Evolutionary conservation across 2,329 filamentous ascomycete species (phyloP).

Genomic region (Sphaerostilbella broomeana): DNA sequence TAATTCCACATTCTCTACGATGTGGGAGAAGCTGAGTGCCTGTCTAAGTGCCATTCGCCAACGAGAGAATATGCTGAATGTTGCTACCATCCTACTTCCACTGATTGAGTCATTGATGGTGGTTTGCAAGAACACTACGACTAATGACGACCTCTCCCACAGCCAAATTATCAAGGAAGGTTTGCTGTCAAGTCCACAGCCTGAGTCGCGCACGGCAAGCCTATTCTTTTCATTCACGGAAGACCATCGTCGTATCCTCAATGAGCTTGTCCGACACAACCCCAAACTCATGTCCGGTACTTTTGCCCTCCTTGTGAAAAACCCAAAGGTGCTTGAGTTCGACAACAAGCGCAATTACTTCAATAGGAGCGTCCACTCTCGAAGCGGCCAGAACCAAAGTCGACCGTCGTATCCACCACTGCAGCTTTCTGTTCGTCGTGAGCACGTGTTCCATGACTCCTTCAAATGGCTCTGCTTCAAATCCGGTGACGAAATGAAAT

Average conservation of each 20-base stretch:
- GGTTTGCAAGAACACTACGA: constrained; percentile 93
- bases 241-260: constrained; percentile 93
- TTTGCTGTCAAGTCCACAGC: constrained; percentile 64
- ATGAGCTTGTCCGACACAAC: constrained; percentile 93
- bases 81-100: constrained; percentile 89
- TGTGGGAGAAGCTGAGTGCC: constrained; percentile 88
- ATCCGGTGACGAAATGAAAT: constrained; percentile 94
- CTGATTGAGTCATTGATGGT: constrained; percentile 98
- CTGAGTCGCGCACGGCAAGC: constrained; percentile 75
- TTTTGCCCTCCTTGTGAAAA: constrained; percentile 92
- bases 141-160: constrained; percentile 58
- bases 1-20: constrained; percentile 77
- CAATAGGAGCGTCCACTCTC: constrained; percentile 77
- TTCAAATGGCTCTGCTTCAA: constrained; percentile 99
- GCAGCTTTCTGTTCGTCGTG: constrained; percentile 82
- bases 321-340: constrained; percentile 97
- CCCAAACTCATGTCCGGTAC: constrained; percentile 98
- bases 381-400: constrained; percentile 58
- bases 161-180: constrained; percentile 56
- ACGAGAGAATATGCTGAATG: constrained; percentile 92
- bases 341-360: constrained; percentile 99
- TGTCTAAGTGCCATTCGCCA: constrained; percentile 84
- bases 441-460: constrained; percentile 95
- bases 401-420: constrained; percentile 66
- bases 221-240: constrained; percentile 98